Conservation (phyloP, 441 rosid genomes). For the Gossypium lobatum region DNA sequence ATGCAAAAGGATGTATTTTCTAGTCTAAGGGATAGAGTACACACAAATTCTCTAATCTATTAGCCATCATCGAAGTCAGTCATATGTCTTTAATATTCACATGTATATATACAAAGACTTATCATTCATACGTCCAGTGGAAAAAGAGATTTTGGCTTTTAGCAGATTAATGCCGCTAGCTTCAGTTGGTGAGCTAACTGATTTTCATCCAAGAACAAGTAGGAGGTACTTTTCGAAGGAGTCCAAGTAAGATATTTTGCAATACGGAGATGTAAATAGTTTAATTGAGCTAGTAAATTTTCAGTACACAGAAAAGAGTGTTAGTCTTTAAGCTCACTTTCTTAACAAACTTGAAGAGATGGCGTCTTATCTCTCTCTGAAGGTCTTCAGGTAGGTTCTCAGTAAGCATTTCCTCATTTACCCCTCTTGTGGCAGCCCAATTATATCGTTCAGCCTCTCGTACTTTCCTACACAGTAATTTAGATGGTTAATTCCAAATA, state of each 20-base stretch:
- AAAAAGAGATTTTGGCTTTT: not conserved
- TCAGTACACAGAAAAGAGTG: not conserved
- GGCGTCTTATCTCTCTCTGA: slow-evolving; percentile 79
- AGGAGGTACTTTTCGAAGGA: not conserved
- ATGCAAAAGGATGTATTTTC: not conserved
- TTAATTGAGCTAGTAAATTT: not conserved
- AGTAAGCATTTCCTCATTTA: slow-evolving; percentile 64
- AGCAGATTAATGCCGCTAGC: not conserved
- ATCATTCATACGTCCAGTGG: not conserved
- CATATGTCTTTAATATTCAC: not conserved
- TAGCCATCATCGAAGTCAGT: not conserved
- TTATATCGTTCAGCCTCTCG: slow-evolving; percentile 71
- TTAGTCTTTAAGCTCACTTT: slow-evolving; percentile 33
- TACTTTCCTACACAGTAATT: slow-evolving; percentile 51
- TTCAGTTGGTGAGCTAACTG: not conserved
- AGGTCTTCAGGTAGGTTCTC: slow-evolving; percentile 85
- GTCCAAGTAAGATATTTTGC: not conserved
- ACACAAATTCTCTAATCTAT: not conserved
- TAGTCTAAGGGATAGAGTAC: not conserved
- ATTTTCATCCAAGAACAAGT: not conserved
- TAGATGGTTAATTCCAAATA: slow-evolving; percentile 2
- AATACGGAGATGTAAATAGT: not conserved
- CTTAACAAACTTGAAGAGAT: slow-evolving; percentile 78
- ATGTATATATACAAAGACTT: not conserved
- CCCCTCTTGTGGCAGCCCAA: slow-evolving; percentile 96